Conservation (phyloP, 2,329 filamentous ascomycete genomes). For the Paraphoma chrysanthemicola region DNA sequence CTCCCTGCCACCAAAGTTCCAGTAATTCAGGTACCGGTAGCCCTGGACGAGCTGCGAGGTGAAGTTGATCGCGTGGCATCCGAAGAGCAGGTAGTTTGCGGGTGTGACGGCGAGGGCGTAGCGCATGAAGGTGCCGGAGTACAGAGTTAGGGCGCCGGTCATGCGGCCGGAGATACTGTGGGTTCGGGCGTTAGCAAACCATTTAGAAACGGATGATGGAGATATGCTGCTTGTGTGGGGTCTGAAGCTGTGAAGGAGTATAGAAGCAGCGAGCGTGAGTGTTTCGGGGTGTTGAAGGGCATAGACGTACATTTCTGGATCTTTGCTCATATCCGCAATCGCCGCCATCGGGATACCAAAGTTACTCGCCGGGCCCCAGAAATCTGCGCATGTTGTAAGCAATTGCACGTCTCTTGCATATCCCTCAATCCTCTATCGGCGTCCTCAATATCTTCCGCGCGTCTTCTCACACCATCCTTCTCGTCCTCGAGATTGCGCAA, state of each 20-base stretch:
- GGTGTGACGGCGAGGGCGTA: constrained; percentile 69
- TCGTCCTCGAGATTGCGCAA: constrained; percentile 5
- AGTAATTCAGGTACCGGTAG: constrained; percentile 68
- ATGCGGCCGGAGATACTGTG: constrained; percentile 69
- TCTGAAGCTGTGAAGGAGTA: not conserved
- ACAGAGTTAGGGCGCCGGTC: constrained; percentile 67
- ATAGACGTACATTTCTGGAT: constrained; percentile 57
- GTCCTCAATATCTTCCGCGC: not conserved
- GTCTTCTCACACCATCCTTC: not conserved
- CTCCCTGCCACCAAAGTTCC: constrained; percentile 59
- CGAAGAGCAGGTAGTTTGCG: constrained; percentile 72
- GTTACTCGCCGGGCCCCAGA: constrained; percentile 61
- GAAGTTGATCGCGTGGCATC: constrained; percentile 72
- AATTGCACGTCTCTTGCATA: not conserved
- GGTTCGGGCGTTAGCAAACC: not conserved
- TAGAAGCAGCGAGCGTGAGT: no score
- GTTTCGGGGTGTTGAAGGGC: no score
- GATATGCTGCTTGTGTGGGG: no score
- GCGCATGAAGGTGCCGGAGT: constrained; percentile 71
- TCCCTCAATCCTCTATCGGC: no score
- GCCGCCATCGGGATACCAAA: constrained; percentile 62
- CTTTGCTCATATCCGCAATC: constrained; percentile 62
- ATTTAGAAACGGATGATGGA: not conserved
- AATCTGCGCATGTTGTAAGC: constrained; percentile 48
- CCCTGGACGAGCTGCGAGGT: constrained; percentile 66